A percentile compares a stretch with the other conserved stretches of the same genome.
Conservation (phyloP, 2,329 filamentous ascomycete species). For the Stachybotrys echinatus region DNA sequence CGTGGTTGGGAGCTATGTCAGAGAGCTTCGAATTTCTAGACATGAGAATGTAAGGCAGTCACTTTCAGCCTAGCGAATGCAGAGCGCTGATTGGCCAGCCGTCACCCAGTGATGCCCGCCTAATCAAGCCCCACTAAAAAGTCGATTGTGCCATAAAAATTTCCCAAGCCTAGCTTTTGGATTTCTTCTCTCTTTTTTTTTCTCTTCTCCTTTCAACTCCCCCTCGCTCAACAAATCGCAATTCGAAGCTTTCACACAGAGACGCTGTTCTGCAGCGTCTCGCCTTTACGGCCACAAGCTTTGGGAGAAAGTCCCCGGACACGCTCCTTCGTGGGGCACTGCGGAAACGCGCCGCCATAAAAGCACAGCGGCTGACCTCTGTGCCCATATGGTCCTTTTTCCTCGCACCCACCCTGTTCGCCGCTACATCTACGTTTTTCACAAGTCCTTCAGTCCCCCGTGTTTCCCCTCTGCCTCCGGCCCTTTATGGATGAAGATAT, state of each 20-base stretch:
- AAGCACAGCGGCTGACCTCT: constrained; percentile 91
- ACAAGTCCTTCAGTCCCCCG: constrained; percentile 1
- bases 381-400: constrained; percentile 47
- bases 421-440: constrained; percentile 36
- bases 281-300: constrained; percentile 52
- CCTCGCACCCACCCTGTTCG: constrained; percentile 32
- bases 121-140: neutral
- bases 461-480: constrained; percentile 35
- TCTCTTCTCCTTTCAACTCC: constrained; percentile 46
- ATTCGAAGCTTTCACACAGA: constrained; percentile 98
- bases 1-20: no score
- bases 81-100: no score
- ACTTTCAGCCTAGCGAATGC: no score
- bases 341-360: constrained; percentile 99
- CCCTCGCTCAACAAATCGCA: constrained; percentile 99
- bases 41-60: no score
- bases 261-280: constrained; percentile 32
- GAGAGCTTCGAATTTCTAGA: no score
- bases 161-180: constrained; percentile 15
- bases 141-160: no score
- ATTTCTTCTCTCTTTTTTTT: constrained; percentile 13
- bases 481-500: constrained; percentile 76
- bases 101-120: no score
- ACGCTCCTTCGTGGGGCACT: constrained; percentile 39
- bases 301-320: constrained; percentile 99